Conservation (phyloP, 2,329 filamentous ascomycete species). For the Cadophora luteo-olivacea region DNA sequence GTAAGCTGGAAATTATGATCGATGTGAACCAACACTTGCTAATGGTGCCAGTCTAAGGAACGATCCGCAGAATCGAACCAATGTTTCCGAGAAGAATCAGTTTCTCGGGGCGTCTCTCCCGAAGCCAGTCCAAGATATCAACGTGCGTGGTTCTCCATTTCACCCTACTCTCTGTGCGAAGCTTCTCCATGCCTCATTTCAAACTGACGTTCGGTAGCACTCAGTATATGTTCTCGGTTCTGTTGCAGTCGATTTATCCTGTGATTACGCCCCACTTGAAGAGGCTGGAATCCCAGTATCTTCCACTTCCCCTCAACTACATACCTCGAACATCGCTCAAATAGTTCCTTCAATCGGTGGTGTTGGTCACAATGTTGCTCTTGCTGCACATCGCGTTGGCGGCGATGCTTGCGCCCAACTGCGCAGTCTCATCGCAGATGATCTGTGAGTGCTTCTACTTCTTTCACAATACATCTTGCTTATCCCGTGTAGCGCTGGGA, state of each 20-base stretch:
- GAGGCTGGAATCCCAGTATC: constrained; percentile 40
- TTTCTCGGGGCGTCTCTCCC: neutral
- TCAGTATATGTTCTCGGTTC: constrained; percentile 86
- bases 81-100: neutral
- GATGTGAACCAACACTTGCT: neutral
- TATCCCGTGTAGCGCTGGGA: constrained; percentile 66
- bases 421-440: constrained; percentile 82
- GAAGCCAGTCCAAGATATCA: neutral
- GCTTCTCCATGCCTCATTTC: neutral
- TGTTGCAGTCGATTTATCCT: constrained; percentile 85
- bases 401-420: constrained; percentile 67
- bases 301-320: constrained; percentile 45
- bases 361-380: constrained; percentile 90
- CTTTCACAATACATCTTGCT: neutral
- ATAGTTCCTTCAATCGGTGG: constrained; percentile 88
- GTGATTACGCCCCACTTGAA: constrained; percentile 69
- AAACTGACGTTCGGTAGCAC: neutral
- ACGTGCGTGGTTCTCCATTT: neutral
- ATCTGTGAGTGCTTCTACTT: constrained; percentile 58
- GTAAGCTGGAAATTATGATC: neutral
- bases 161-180: neutral
- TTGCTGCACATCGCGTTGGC: constrained; percentile 75
- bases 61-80: neutral
- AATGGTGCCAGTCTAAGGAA: neutral
- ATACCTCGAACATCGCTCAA: constrained; percentile 85